Evolutionary conservation across 164 flowering plant species (phyloP).

Genomic region (Chloranthus sessilifolius): DNA sequence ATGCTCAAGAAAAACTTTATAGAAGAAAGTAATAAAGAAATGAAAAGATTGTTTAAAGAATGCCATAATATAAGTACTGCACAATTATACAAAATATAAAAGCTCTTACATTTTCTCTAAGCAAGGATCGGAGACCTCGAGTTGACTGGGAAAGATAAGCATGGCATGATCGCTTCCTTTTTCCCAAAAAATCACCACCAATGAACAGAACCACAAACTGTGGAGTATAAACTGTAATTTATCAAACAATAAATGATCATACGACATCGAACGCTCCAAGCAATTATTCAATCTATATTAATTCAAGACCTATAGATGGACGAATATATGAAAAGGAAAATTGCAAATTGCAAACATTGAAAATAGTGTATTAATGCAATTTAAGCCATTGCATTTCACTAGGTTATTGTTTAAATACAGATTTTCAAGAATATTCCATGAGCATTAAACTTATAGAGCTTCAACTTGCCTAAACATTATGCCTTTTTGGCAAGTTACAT

Average conservation of each 20-base stretch:
- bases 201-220: slow-evolving; percentile 88
- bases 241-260: slow-evolving; percentile 1
- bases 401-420: too few species aligned
- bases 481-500: too few species aligned
- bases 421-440: too few species aligned
- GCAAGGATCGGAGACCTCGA: slow-evolving; percentile 66
- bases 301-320: too few species aligned
- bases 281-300: neutral
- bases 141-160: slow-evolving; percentile 92
- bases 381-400: too few species aligned
- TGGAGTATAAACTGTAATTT: slow-evolving; percentile 63
- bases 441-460: too few species aligned
- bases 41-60: slow-evolving; percentile 1
- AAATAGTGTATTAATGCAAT: too few species aligned
- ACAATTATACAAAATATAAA: too few species aligned
- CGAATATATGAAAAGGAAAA: too few species aligned
- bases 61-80: neutral
- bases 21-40: neutral
- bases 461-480: too few species aligned
- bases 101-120: slow-evolving; percentile 75
- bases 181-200: slow-evolving; percentile 29
- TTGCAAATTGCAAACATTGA: too few species aligned
- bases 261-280: neutral
- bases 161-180: slow-evolving; percentile 39
- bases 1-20: too few species aligned